phyloP scores from a whole-genome alignment of 805 yeast species.

The Schwanniomyces occidentalis region DNA sequence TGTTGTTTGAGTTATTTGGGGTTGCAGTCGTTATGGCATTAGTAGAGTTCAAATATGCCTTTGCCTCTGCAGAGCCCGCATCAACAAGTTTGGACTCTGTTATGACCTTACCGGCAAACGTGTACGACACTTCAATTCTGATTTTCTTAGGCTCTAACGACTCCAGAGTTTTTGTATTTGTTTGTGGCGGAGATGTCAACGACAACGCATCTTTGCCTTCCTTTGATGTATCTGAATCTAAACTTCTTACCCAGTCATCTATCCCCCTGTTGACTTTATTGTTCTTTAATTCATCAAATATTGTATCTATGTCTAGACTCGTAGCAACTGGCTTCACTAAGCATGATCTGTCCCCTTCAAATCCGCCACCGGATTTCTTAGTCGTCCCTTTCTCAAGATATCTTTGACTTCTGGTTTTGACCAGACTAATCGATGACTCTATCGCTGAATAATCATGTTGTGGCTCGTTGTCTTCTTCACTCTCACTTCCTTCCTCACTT shows the following conservation, averaged over 20 bases:
- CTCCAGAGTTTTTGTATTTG: slow-evolving; percentile 2
- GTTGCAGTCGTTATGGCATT: slow-evolving; percentile 27
- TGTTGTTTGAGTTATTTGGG: slow-evolving; percentile 9
- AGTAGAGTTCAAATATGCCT: slow-evolving; percentile 67
- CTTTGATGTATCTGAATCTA: slow-evolving; percentile 11
- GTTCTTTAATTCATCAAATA: slow-evolving; percentile 28
- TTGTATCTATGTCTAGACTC: slow-evolving; percentile 30
- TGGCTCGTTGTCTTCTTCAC: slow-evolving; percentile 27
- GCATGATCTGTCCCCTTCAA: slow-evolving; percentile 13
- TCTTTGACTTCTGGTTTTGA: slow-evolving; percentile 69
- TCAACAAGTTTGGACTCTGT: slow-evolving; percentile 80
- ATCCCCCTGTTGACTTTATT: slow-evolving; percentile 14
- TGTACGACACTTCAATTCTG: slow-evolving; percentile 73
- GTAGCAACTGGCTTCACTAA: slow-evolving; percentile 11
- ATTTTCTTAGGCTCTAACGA: slow-evolving; percentile 48
- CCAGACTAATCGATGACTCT: slow-evolving; percentile 54
- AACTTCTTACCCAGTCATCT: slow-evolving; percentile 7
- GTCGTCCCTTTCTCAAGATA: slow-evolving; percentile 31
- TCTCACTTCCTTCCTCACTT: slow-evolving; percentile 33
- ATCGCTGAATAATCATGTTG: slow-evolving; percentile 49
- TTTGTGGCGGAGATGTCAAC: slow-evolving; percentile 4
- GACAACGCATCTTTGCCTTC: slow-evolving; percentile 11
- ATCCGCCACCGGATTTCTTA: slow-evolving; percentile 9
- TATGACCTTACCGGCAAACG: slow-evolving; percentile 84
- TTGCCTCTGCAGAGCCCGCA: slow-evolving; percentile 80